phyloP scores from a whole-genome alignment of 2,329 filamentous ascomycete species.

The Dactylella cylindrospora region DNA sequence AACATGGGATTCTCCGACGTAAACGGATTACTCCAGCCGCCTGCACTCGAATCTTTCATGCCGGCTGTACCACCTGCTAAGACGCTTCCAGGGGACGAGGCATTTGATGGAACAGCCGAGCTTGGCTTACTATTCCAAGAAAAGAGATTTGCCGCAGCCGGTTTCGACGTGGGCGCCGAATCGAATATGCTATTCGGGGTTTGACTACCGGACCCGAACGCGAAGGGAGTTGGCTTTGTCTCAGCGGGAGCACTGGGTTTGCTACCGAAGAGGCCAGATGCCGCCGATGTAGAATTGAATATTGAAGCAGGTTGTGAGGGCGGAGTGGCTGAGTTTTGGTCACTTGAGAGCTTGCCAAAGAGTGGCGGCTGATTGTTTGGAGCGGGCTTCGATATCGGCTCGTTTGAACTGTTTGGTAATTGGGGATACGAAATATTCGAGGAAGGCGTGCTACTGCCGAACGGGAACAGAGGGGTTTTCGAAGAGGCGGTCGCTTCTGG shows the following conservation, averaged over 20 bases:
- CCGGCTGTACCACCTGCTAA: conserved; percentile 28
- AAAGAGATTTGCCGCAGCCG: conserved; percentile 10
- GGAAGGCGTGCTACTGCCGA: too few relatives aligned
- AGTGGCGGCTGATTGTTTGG: too few relatives aligned
- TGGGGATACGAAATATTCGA: too few relatives aligned
- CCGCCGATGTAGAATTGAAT: conserved; percentile 27
- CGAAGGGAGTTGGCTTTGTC: conserved; percentile 9
- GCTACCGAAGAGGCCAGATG: conserved; percentile 16
- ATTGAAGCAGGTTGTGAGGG: conserved; percentile 29
- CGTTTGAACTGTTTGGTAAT: too few relatives aligned
- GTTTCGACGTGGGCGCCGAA: conserved; percentile 2
- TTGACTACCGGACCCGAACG: conserved; percentile 20
- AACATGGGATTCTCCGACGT: conserved; percentile 39
- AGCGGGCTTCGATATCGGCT: too few relatives aligned
- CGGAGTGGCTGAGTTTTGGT: too few relatives aligned
- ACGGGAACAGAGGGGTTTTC: too few relatives aligned
- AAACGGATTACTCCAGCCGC: conserved; percentile 39
- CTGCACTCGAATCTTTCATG: conserved; percentile 27
- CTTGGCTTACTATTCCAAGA: conserved; percentile 32
- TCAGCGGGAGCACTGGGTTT: conserved; percentile 1
- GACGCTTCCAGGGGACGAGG: conserved; percentile 38
- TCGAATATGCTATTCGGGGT: conserved; percentile 20
- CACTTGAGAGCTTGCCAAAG: too few relatives aligned
- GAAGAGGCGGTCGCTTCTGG: too few relatives aligned
- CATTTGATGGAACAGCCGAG: conserved; percentile 36